A percentile compares a stretch with the other conserved stretches of the same genome.
Conservation (phyloP, 2,329 filamentous ascomycete genomes). For the Xylaria sp. region DNA sequence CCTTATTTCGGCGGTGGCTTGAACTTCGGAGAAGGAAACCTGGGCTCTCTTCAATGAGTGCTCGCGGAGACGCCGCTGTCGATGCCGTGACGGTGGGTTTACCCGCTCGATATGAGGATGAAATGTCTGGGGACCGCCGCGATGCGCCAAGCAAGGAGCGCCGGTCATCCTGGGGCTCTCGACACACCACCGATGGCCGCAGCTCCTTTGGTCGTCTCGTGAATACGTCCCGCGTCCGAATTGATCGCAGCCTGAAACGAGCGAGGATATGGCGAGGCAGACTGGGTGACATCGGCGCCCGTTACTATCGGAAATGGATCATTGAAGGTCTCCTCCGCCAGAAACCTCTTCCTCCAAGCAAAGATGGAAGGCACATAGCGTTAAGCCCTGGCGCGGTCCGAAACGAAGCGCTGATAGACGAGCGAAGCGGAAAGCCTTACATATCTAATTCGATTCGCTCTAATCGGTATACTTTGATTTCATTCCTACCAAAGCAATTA, state of each 20-base stretch:
- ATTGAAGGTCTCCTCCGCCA: conserved; percentile 62
- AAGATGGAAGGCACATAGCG: conserved; percentile 66
- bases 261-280: conserved; percentile 10
- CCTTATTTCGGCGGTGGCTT: neutral
- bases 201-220: conserved; percentile 1
- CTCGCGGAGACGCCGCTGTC: neutral
- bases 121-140: neutral
- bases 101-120: neutral
- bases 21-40: neutral
- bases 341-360: conserved; percentile 71
- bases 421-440: conserved; percentile 56
- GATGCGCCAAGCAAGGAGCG: neutral
- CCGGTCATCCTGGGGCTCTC: neutral
- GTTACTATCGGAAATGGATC: conserved; percentile 48
- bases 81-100: neutral
- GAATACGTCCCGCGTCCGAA: neutral
- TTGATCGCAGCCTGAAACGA: conserved; percentile 13
- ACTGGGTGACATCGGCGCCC: neutral
- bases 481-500: conserved; percentile 84
- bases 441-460: conserved; percentile 73
- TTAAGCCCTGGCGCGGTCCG: conserved; percentile 43
- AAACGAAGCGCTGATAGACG: conserved; percentile 50
- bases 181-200: neutral
- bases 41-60: conserved; percentile 15
- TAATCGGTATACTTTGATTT: conserved; percentile 81